A percentile compares a stretch with the other conserved stretches of the same genome.
These are phyloP conservation scores for Elasticomyces elasticus DNA, from an alignment of 495 filamentous ascomycete genomes.

Conservation along the genomic window DNA sequence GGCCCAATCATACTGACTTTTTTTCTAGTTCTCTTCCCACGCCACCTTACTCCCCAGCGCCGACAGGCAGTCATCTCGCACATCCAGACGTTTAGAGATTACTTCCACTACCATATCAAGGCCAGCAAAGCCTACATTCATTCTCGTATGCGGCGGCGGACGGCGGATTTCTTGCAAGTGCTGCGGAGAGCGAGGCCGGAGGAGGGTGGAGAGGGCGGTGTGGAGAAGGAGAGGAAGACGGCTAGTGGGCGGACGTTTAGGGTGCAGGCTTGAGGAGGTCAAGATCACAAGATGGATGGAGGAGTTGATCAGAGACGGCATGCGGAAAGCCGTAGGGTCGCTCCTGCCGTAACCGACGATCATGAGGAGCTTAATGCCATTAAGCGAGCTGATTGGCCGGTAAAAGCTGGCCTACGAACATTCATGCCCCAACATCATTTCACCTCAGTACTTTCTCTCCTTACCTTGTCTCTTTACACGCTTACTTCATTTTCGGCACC, in stretches of 20 bases:
- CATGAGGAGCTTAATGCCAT: too few species aligned
- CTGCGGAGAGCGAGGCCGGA: conserved; percentile 85
- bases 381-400: too few species aligned
- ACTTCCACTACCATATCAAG: conserved; percentile 99
- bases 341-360: too few species aligned
- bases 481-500: too few species aligned
- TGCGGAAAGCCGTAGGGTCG: too few species aligned
- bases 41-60: conserved; percentile 80
- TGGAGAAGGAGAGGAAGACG: conserved; percentile 88
- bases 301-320: too few species aligned
- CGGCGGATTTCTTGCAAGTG: conserved; percentile 96
- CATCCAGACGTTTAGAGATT: conserved; percentile 98
- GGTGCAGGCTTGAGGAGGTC: conserved; percentile 17
- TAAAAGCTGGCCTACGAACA: too few species aligned
- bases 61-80: conserved; percentile 93
- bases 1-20: too few species aligned
- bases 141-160: conserved; percentile 90
- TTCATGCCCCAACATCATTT: too few species aligned
- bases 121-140: conserved; percentile 93
- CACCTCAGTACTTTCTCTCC: too few species aligned
- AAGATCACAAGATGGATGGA: too few species aligned
- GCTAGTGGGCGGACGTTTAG: conserved; percentile 87
- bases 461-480: too few species aligned
- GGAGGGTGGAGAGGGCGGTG: conserved; percentile 49
- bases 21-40: conserved; percentile 82